Conservation (phyloP, 176 grass and related monocot genomes). For the Paspalum vaginatum region DNA sequence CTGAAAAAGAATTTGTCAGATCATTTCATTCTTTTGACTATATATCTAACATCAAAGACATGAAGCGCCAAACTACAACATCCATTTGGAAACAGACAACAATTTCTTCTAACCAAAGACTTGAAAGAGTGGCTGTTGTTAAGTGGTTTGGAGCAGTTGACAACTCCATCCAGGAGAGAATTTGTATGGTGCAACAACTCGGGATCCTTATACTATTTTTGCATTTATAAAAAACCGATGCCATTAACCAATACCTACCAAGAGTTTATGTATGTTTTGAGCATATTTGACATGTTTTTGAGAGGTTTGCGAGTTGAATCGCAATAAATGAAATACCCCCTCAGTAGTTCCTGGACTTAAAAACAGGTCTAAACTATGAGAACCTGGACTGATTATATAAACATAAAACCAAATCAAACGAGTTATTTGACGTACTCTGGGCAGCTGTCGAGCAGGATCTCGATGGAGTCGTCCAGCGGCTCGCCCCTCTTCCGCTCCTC, state of each 20-base stretch:
- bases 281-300: neutral
- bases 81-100: neutral
- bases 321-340: no score
- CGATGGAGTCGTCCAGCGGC: constrained; percentile 87
- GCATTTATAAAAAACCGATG: neutral
- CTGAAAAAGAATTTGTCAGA: neutral
- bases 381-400: constrained; percentile 14
- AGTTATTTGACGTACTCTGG: constrained; percentile 63
- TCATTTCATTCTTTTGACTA: neutral
- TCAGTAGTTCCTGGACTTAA: neutral
- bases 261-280: neutral
- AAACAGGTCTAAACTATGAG: neutral
- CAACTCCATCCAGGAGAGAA: neutral
- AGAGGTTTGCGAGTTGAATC: no score
- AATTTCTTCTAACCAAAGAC: neutral
- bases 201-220: neutral
- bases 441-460: constrained; percentile 92
- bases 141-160: constrained; percentile 1
- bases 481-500: constrained; percentile 84
- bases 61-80: neutral
- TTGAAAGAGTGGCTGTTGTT: neutral
- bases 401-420: constrained; percentile 24
- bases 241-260: neutral
- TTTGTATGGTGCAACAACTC: neutral
- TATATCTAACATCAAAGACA: neutral